phyloP scores from a whole-genome alignment of 1,139 yeast species.

The Blastobotrys capitulatus region DNA sequence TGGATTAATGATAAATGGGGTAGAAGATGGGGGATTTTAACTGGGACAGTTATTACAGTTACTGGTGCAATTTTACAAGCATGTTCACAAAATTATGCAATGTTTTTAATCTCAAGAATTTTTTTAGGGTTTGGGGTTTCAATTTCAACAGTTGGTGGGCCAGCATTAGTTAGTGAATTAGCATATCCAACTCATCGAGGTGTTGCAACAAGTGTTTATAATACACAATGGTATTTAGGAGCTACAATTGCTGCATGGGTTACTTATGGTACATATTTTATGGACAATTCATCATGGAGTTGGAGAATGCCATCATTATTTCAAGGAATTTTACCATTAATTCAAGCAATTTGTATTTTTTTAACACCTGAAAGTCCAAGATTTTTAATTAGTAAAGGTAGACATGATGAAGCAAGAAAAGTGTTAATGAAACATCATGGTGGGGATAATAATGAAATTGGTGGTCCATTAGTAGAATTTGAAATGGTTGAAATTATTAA shows the following conservation, averaged over 20 bases:
- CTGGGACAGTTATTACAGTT: conserved; percentile 8
- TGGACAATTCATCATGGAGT: conserved; percentile 31
- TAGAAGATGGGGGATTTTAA: conserved; percentile 5
- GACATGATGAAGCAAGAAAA: conserved; percentile 49
- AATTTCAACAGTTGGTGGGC: conserved; percentile 38
- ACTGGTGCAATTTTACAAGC: conserved; percentile 13
- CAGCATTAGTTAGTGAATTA: conserved; percentile 38
- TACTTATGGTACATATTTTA: conserved; percentile 40
- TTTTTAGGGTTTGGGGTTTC: conserved; percentile 26
- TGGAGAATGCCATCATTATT: conserved; percentile 43
- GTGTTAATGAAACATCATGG: conserved; percentile 10
- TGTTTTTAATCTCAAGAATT: conserved; percentile 10
- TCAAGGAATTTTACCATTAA: conserved; percentile 39
- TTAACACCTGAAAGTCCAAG: conserved; percentile 62
- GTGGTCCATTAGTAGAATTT: conserved; percentile 19
- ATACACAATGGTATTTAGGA: conserved; percentile 50
- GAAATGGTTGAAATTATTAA: conserved; percentile 22
- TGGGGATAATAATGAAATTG: conserved; percentile 10
- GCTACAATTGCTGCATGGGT: conserved; percentile 53
- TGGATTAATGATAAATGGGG: conserved; percentile 11
- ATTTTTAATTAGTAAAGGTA: conserved; percentile 67
- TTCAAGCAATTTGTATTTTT: conserved; percentile 27
- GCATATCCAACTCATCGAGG: conserved; percentile 42
- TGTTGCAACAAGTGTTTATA: conserved; percentile 42
- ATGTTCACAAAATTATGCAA: conserved; percentile 6